Conservation (phyloP, 139 green algal genomes). For the Edaphochlamys debaryana region DNA sequence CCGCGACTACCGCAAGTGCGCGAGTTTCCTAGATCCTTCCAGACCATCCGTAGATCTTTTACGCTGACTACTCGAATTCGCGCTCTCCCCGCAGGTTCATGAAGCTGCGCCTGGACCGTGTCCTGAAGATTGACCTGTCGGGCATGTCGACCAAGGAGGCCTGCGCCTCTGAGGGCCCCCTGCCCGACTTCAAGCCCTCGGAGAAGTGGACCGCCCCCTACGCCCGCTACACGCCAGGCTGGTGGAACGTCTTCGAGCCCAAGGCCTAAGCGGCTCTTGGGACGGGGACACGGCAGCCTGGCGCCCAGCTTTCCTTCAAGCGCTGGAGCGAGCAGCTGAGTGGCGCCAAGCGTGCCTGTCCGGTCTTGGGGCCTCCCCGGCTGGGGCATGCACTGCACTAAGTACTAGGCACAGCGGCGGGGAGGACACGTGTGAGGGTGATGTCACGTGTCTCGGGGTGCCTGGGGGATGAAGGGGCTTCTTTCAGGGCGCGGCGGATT, state of each 20-base stretch:
- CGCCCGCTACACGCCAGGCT: constrained; percentile 72
- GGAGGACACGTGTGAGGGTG: no score
- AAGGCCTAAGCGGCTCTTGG: constrained; percentile 36
- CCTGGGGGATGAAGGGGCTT: no score
- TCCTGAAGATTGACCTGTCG: constrained; percentile 80
- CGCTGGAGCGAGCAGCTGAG: no score
- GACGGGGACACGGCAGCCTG: background rate
- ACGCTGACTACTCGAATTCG: background rate
- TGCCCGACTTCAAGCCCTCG: constrained; percentile 76
- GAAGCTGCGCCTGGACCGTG: constrained; percentile 91
- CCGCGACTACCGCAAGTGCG: background rate
- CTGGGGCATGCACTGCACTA: no score
- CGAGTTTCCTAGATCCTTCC: background rate
- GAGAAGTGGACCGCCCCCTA: constrained; percentile 91
- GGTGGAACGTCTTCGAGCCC: constrained; percentile 75
- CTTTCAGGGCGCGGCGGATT: no score
- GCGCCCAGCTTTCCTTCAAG: no score
- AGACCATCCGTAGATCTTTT: background rate
- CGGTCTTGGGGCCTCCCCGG: no score
- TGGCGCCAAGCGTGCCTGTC: no score
- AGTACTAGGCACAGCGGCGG: no score
- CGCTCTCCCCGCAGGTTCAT: constrained; percentile 81
- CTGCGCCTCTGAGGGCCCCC: constrained; percentile 58
- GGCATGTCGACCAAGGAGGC: constrained; percentile 66
- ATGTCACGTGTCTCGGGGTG: no score